Percentiles rank a stretch among this genome's conserved stretches.
Evolutionary conservation across 306 rosid genomes (phyloP).

Genomic region (Castanea sativa): DNA sequence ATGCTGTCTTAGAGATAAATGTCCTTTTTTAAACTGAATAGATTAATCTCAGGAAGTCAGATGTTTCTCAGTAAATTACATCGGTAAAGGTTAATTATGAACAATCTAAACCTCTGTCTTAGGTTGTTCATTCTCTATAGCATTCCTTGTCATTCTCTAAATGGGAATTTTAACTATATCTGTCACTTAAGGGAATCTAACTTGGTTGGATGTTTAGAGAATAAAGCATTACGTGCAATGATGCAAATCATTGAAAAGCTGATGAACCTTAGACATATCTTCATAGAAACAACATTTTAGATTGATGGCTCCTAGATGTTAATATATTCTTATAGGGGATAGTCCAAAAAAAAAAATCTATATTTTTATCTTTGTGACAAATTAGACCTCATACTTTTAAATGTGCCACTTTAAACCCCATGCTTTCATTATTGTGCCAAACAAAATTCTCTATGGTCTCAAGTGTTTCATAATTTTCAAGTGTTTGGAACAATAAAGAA

Average conservation of each 20-base stretch:
- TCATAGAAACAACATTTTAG: not conserved
- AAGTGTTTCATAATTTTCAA: too few species aligned
- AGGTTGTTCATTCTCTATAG: not conserved
- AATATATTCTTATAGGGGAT: too few species aligned
- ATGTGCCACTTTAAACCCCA: too few species aligned
- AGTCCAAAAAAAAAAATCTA: too few species aligned
- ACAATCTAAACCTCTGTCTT: not conserved
- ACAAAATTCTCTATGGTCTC: too few species aligned
- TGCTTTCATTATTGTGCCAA: too few species aligned
- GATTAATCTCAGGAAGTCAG: too few species aligned
- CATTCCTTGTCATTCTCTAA: not conserved
- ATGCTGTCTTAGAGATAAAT: not conserved
- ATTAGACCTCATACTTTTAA: too few species aligned
- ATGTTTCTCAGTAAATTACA: not conserved
- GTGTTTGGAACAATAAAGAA: too few species aligned
- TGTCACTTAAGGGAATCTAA: not conserved
- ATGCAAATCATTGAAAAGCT: not conserved
- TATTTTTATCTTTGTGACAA: too few species aligned
- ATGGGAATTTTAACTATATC: not conserved
- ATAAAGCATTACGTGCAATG: not conserved
- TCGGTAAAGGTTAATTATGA: not conserved
- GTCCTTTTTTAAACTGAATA: too few species aligned
- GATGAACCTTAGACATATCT: not conserved
- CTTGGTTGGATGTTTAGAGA: not conserved
- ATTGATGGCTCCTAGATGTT: not conserved